Evolutionary conservation across 441 rosid genomes (phyloP).

Genomic region (Bocquillonia castaneifolia): DNA sequence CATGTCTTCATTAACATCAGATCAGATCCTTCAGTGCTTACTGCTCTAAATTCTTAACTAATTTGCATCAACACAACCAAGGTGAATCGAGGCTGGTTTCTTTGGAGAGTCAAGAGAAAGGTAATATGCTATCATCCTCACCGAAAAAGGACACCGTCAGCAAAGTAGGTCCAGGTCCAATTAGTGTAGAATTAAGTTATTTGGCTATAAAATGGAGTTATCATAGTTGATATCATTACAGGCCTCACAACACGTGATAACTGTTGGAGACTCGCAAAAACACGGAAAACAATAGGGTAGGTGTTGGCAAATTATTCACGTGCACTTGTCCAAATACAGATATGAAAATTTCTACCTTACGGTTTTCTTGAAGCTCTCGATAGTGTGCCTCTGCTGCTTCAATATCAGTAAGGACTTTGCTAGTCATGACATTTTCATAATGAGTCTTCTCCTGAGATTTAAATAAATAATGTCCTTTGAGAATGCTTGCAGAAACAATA

Average conservation of each 20-base stretch:
- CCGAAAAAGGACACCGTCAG: not conserved
- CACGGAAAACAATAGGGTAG: not conserved
- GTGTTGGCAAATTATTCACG: conserved; percentile 3
- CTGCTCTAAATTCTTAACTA: not conserved
- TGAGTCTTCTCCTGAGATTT: conserved; percentile 60
- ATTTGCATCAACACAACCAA: not conserved
- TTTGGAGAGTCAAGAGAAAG: not conserved
- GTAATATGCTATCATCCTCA: not conserved
- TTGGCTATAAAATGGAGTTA: not conserved
- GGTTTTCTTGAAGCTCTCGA: conserved; percentile 50
- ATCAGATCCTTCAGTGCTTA: not conserved
- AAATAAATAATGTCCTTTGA: conserved; percentile 22
- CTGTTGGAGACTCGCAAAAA: not conserved
- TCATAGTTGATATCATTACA: not conserved
- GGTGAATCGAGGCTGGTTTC: not conserved
- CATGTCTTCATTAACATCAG: not conserved
- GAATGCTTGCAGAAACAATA: conserved; percentile 18
- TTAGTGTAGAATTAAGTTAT: not conserved
- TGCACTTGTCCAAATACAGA: conserved; percentile 14
- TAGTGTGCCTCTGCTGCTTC: conserved; percentile 57
- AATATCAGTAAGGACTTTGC: conserved; percentile 68
- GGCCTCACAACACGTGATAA: not conserved
- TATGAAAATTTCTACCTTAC: conserved; percentile 41
- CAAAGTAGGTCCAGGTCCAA: not conserved
- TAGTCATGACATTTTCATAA: conserved; percentile 73